These are phyloP conservation scores for Xerocomellus intermedius DNA, from an alignment of 768 basidiomycete species.

Conservation along the genomic window DNA sequence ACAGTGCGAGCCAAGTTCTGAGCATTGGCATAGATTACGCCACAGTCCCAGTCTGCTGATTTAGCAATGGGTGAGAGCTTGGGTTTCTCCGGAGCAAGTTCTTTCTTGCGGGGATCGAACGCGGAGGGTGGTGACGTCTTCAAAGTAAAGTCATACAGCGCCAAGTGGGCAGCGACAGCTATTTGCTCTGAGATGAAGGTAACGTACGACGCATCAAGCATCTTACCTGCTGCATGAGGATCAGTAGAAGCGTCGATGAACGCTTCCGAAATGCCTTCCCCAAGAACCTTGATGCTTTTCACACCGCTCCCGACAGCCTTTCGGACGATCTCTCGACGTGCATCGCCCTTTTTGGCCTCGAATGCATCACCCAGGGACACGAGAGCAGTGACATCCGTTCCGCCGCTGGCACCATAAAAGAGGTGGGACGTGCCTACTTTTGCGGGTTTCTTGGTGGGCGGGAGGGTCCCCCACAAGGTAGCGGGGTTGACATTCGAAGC, in stretches of 20 bases:
- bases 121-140: conserved; percentile 69
- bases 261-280: conserved; percentile 61
- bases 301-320: conserved; percentile 72
- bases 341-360: conserved; percentile 40
- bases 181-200: background rate
- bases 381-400: conserved; percentile 46
- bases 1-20: conserved; percentile 83
- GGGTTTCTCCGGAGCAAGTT: conserved; percentile 50
- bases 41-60: conserved; percentile 66
- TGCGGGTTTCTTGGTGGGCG: conserved; percentile 47
- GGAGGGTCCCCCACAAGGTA: conserved; percentile 53
- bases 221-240: conserved; percentile 72
- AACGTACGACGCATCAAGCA: background rate
- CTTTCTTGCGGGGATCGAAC: conserved; percentile 60
- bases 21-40: conserved; percentile 68
- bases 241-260: conserved; percentile 62
- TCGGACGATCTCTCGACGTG: conserved; percentile 64
- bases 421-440: conserved; percentile 62
- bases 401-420: conserved; percentile 54
- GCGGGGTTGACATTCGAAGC: conserved; percentile 42
- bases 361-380: conserved; percentile 61
- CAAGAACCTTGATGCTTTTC: conserved; percentile 59
- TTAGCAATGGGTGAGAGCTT: conserved; percentile 44
- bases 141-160: conserved; percentile 71
- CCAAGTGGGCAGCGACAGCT: conserved; percentile 80